A percentile compares a stretch with the other conserved stretches of the same genome.
These are phyloP conservation scores for Echium plantagineum DNA, from an alignment of 257 asterid genomes.

Conservation along the genomic window DNA sequence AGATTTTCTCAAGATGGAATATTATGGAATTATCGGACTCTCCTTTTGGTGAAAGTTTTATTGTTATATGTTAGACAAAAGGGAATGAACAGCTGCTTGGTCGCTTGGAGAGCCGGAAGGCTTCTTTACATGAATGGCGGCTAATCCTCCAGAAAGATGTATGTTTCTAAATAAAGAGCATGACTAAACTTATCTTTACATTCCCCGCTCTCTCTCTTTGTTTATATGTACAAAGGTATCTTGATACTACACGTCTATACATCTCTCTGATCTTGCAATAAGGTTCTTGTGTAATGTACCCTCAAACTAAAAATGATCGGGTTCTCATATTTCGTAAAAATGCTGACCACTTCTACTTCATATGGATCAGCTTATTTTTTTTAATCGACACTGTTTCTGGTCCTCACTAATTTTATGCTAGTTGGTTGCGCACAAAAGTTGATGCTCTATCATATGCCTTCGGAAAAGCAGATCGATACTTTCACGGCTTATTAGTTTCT, in stretches of 20 bases:
- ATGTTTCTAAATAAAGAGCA: constrained; percentile 16
- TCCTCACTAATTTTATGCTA: background rate
- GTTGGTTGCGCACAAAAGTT: background rate
- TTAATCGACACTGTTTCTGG: background rate
- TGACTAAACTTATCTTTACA: background rate
- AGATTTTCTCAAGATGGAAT: constrained; percentile 8
- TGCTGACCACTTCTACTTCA: background rate
- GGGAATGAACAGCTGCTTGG: constrained; percentile 47
- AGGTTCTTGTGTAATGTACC: background rate
- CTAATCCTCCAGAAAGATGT: constrained; percentile 81
- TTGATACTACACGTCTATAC: background rate
- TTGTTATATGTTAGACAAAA: constrained; percentile 32
- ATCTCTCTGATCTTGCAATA: background rate
- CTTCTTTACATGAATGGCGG: constrained; percentile 60
- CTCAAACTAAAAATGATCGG: background rate
- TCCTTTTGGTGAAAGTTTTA: constrained; percentile 13
- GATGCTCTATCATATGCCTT: background rate
- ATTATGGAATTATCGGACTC: constrained; percentile 3
- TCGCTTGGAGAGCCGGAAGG: constrained; percentile 51
- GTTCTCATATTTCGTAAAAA: background rate
- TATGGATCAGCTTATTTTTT: background rate
- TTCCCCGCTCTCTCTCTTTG: background rate
- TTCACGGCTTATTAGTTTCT: background rate
- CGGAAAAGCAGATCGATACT: background rate
- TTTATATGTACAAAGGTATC: background rate